Percentiles rank a stretch among this genome's conserved stretches.
These are phyloP conservation scores for Cercis canadensis DNA, from an alignment of 306 rosid species.

Conservation along the genomic window DNA sequence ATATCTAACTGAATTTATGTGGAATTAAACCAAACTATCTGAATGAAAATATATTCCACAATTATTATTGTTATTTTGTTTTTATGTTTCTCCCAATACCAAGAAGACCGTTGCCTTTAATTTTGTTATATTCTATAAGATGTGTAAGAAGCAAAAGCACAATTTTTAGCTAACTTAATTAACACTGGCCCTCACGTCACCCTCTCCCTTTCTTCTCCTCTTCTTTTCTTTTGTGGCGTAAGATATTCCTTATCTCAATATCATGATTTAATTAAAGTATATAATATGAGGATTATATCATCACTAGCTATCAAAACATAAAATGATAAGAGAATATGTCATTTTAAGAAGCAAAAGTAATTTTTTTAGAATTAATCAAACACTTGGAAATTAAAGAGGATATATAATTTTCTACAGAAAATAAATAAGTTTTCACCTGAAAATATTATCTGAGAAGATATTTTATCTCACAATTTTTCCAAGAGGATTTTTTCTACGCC, in stretches of 20 bases:
- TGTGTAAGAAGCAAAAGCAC: neutral
- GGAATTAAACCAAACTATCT: constrained; percentile 14
- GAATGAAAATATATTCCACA: neutral
- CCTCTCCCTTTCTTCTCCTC: neutral
- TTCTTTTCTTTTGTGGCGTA: constrained; percentile 27
- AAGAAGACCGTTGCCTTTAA: neutral
- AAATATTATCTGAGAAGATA: too few species aligned
- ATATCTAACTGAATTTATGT: constrained; percentile 5
- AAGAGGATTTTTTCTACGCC: too few species aligned
- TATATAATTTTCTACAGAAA: too few species aligned
- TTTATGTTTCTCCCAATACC: neutral
- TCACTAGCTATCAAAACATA: too few species aligned
- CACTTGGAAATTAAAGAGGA: too few species aligned
- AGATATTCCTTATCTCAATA: constrained; percentile 21
- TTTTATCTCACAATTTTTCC: too few species aligned
- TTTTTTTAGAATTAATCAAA: too few species aligned
- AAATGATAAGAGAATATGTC: too few species aligned
- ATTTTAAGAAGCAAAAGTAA: too few species aligned
- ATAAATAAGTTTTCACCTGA: too few species aligned
- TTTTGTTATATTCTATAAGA: neutral
- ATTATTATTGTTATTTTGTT: too few species aligned
- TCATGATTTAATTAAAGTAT: constrained; percentile 27
- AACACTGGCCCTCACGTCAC: constrained; percentile 11
- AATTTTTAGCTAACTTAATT: neutral
- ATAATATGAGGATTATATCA: neutral